phyloP scores from a whole-genome alignment of 306 rosid species.

The Sechiopsis laciniata region DNA sequence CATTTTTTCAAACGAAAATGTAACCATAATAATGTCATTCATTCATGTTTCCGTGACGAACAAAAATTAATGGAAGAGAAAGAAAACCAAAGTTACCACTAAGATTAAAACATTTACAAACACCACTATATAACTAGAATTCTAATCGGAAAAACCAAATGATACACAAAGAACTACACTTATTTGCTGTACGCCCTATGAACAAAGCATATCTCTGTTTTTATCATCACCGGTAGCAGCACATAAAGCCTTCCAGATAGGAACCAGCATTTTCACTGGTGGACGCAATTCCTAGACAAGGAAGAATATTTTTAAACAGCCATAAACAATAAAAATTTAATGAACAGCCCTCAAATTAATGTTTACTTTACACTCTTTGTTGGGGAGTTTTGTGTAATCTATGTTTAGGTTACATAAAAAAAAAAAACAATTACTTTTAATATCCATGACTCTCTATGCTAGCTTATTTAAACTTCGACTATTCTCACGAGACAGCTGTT shows the following conservation, averaged over 20 bases:
- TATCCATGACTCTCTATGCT: too few species aligned
- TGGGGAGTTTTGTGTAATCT: neutral
- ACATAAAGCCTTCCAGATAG: conserved; percentile 87
- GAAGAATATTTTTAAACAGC: conserved; percentile 11
- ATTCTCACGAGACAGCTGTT: too few species aligned
- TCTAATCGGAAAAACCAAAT: too few species aligned
- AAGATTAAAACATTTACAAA: neutral
- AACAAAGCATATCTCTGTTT: conserved; percentile 6
- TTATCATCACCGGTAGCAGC: conserved; percentile 30
- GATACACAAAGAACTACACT: neutral
- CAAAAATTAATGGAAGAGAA: neutral
- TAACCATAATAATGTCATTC: neutral
- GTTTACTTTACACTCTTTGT: neutral
- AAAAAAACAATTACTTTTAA: too few species aligned
- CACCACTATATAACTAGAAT: neutral
- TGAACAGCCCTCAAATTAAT: neutral
- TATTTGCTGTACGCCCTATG: neutral
- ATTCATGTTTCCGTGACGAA: too few species aligned
- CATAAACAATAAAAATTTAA: conserved; percentile 6
- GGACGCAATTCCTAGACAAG: conserved; percentile 53
- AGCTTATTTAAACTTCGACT: too few species aligned
- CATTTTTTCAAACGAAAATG: neutral
- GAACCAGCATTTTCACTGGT: conserved; percentile 71
- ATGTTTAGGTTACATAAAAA: neutral
- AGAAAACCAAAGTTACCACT: neutral